Base-by-base conservation (phyloP, 805 yeast genomes). In the Zygoascus ofunaensis region DNA sequence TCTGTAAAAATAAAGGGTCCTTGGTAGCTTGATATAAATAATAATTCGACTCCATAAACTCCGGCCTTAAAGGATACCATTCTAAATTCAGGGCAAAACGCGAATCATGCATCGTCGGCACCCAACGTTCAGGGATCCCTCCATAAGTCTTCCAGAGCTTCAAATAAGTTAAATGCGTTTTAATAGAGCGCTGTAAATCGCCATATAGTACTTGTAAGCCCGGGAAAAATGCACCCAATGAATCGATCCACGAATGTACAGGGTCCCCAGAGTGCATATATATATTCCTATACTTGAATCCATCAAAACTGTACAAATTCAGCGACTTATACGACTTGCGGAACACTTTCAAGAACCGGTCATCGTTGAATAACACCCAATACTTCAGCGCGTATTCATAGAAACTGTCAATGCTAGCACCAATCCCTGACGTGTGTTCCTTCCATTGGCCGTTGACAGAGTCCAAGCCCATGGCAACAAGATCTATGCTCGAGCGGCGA, bases 61-160 rank as follows among this genome's bases (percentile, higher is more conserved):
- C 97, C 0, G 97, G 97, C 44, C 97, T 68, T 37, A 89, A 66
- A 2, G 96, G 95, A 56, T 86, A 89, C 96, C 96, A 89, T 57
- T 85, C 94, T 28, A 87, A 63, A 0, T 75, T 66, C 2, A 83
- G 62, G 12, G 48, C 41, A 5, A n/a, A 15, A 5, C 15, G 14
- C 15, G 19, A 37, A 34, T 19, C 14, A 2, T 26, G 24, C 4
- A 39, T 30, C 18, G 14, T 12, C 7, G 15, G 26, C 20, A 4
- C 52, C 96, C 96, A 90, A 40, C 97, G 68, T 61, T 89, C 97
- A 0, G 97, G 97, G 8, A 89, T 76, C 44, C 80, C 82, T 10
- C 82, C 87, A 60, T 74, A 89, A 14, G 72, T 67, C 59, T 81
- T 73, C 96, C 96, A 89, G 3, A 87, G 59, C 55, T 87, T 87